Evolutionary conservation across 805 yeast species (phyloP), one percentile per base, ranked within the genome.

Genomic region (Kodamaea kaohsiungensis): DNA sequence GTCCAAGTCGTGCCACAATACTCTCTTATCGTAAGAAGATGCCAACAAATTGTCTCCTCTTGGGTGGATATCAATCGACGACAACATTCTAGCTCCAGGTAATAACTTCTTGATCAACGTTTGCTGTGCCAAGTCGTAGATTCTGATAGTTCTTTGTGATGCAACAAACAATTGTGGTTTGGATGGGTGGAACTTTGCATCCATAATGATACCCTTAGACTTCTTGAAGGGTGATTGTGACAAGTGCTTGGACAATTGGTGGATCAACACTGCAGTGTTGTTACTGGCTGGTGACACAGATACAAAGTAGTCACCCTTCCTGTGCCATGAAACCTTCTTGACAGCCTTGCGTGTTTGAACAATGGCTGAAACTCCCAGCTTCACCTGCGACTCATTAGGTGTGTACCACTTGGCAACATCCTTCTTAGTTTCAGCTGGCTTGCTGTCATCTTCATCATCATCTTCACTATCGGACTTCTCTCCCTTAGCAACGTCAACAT

Each of bases 11-110:
- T 93, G 98, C 99, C 99, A 95, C 60, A 92, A 80, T 4, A 95
- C 96, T 61, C 98, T 83, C 79, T 92, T 91, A 71, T 95, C 99
- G 70, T 83, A 95, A 1, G 98, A 91, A 7, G 93, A 89, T 12
- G 97, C 96, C 58, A 95, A 73, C 51, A 95, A 84, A 65, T 95
- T 92, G 70, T 95, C 98, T 53, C 99, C 99, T 60, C 96, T 81
- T 55, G 98, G 98, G 71, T 95, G 98, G 50, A 95, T 87, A 68
- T 92, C 98, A 66, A 95, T 86, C 61, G 86, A 81, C 16, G 96
- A 86, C 63, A 95, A 81, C 96, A 97, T 90, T 71, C 97, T 85
- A 1, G 96, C 98, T 65, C 98, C 98, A 1, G 99, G 98, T 76
- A 87, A 74, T 61, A 95, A 77, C 64, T 91, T 90, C 79, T 91